Evolutionary conservation across 1,139 yeast species (phyloP).

Genomic region (Petasospora fabianii): DNA sequence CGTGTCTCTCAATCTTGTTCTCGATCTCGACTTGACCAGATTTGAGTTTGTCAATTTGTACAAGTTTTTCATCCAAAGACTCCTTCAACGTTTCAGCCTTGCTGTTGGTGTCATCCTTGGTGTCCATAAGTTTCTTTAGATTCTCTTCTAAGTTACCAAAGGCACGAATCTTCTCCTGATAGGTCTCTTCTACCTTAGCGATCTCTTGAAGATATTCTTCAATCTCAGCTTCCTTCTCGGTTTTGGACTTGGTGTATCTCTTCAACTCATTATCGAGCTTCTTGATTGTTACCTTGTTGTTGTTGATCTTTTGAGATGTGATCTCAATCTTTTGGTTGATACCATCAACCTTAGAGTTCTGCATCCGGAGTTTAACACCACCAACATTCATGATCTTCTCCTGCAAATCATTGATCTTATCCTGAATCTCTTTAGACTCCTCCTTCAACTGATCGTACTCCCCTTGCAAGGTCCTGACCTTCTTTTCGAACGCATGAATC

Average conservation of each 20-base stretch:
- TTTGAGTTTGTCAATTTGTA: slow-evolving; percentile 55
- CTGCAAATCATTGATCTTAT: slow-evolving; percentile 56
- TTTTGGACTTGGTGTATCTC: slow-evolving; percentile 46
- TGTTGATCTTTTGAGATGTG: slow-evolving; percentile 54
- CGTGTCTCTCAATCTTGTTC: slow-evolving; percentile 60
- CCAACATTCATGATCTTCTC: slow-evolving; percentile 87
- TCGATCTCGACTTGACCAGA: slow-evolving; percentile 69
- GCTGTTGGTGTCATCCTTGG: slow-evolving; percentile 27
- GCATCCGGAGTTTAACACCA: slow-evolving; percentile 79
- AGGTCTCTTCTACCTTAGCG: slow-evolving; percentile 32
- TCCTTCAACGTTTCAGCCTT: slow-evolving; percentile 35
- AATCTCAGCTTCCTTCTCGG: slow-evolving; percentile 39
- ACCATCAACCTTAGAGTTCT: slow-evolving; percentile 79
- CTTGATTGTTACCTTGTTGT: slow-evolving; percentile 55
- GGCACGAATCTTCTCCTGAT: slow-evolving; percentile 22
- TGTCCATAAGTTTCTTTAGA: slow-evolving; percentile 25
- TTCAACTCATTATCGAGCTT: slow-evolving; percentile 67
- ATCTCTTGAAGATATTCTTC: slow-evolving; percentile 34
- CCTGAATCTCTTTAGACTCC: slow-evolving; percentile 57
- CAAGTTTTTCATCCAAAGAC: slow-evolving; percentile 48
- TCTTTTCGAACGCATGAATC: slow-evolving; percentile 37
- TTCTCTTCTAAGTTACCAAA: slow-evolving; percentile 33
- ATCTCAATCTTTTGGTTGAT: slow-evolving; percentile 65
- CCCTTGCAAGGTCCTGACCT: slow-evolving; percentile 33
- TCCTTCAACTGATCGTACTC: slow-evolving; percentile 45